phyloP scores from a whole-genome alignment of 805 yeast genomes.

The Metschnikowia proteae region DNA sequence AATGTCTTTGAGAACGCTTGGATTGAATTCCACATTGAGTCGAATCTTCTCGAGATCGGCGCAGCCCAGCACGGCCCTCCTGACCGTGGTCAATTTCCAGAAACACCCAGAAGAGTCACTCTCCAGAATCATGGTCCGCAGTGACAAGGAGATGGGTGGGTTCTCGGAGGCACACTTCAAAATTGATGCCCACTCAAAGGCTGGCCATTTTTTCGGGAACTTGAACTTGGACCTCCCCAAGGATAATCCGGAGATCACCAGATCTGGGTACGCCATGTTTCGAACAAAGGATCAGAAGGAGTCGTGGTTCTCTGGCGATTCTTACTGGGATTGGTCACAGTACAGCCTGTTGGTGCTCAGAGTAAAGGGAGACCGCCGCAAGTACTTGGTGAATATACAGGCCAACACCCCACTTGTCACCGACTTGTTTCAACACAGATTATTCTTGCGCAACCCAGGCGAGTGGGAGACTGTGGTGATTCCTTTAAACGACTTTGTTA shows the following conservation, averaged over 20 bases:
- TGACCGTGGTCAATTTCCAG: conserved; percentile 56
- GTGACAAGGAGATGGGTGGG: conserved; percentile 78
- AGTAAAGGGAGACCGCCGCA: conserved; percentile 70
- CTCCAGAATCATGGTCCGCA: conserved; percentile 51
- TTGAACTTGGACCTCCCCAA: conserved; percentile 53
- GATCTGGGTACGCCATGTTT: conserved; percentile 75
- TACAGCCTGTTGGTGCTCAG: conserved; percentile 60
- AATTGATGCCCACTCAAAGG: conserved; percentile 29
- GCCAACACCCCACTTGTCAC: conserved; percentile 74
- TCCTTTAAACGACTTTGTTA: conserved; percentile 72
- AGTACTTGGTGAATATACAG: conserved; percentile 76
- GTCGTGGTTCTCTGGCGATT: conserved; percentile 34
- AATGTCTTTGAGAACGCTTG: conserved; percentile 43
- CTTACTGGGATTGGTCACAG: conserved; percentile 67
- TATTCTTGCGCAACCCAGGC: conserved; percentile 67
- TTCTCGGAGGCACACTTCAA: conserved; percentile 61
- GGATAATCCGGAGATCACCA: conserved; percentile 29
- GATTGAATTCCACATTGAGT: conserved; percentile 34
- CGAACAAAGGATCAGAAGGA: conserved; percentile 62
- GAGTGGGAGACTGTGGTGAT: conserved; percentile 82
- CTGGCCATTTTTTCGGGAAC: conserved; percentile 48
- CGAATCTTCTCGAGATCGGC: conserved; percentile 34
- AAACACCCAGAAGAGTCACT: conserved; percentile 43
- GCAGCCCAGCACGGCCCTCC: conserved; percentile 27
- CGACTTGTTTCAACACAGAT: conserved; percentile 77